These are phyloP conservation scores for Sicyos baderoa DNA, from an alignment of 306 rosid species.

Conservation along the genomic window DNA sequence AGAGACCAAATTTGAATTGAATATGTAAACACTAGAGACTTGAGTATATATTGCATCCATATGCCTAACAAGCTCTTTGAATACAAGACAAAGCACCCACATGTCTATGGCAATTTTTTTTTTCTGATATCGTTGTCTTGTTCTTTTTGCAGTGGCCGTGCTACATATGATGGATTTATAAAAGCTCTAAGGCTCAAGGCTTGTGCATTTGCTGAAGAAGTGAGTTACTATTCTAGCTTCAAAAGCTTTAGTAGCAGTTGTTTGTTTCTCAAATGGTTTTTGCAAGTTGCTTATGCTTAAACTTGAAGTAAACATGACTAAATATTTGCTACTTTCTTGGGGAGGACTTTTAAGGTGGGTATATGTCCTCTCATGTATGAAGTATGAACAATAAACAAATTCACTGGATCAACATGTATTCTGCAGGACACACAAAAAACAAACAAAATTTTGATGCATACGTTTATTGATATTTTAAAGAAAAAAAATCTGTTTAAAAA, in stretches of 20 bases:
- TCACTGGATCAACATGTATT: not conserved
- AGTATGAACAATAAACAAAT: not conserved
- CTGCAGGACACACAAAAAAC: not conserved
- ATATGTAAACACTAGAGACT: too few species aligned
- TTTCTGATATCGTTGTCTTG: constrained; percentile 15
- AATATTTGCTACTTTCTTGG: not conserved
- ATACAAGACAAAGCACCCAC: too few species aligned
- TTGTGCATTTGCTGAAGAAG: constrained; percentile 64
- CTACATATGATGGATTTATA: constrained; percentile 60
- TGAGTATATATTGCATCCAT: too few species aligned
- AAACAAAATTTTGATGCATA: not conserved
- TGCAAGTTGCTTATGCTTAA: not conserved
- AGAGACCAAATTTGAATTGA: too few species aligned
- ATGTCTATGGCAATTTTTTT: not conserved
- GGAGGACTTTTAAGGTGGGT: not conserved
- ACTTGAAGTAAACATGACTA: not conserved
- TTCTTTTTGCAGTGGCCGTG: constrained; percentile 62
- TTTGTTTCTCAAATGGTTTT: not conserved
- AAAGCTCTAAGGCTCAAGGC: constrained; percentile 56
- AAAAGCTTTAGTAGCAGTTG: constrained; percentile 10
- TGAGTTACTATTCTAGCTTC: constrained; percentile 29
- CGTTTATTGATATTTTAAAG: not conserved
- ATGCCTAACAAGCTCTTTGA: too few species aligned
- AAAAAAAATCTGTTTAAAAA: not conserved
- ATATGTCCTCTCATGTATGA: not conserved